phyloP scores from a whole-genome alignment of 306 rosid species.

The Lathyrus oleraceus region DNA sequence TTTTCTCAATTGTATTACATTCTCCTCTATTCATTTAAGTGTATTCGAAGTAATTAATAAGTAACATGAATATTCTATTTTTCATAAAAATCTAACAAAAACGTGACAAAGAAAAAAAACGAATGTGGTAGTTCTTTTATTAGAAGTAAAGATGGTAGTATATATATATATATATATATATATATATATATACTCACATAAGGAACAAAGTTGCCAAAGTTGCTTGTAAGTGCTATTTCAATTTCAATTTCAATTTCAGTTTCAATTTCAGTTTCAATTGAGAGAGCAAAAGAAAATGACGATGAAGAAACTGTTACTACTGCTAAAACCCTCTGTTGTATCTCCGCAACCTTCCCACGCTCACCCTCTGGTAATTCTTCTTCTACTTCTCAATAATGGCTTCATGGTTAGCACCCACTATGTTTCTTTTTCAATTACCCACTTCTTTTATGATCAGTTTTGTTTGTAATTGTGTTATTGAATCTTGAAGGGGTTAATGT shows the following conservation, averaged over 20 bases:
- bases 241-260: neutral
- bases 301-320: slow-evolving; percentile 55
- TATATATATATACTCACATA: too few species aligned
- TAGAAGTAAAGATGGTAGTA: too few species aligned
- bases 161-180: too few species aligned
- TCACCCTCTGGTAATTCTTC: slow-evolving; percentile 57
- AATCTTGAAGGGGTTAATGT: neutral
- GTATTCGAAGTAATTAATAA: too few species aligned
- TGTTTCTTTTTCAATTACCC: neutral
- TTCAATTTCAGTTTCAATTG: neutral
- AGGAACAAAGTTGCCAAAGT: too few species aligned
- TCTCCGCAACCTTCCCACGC: slow-evolving; percentile 54
- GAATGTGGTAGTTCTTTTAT: too few species aligned
- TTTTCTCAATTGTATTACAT: too few species aligned
- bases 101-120: too few species aligned
- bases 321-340: slow-evolving; percentile 59
- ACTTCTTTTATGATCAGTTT: neutral
- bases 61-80: too few species aligned
- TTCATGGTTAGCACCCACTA: neutral
- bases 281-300: slow-evolving; percentile 40
- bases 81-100: too few species aligned
- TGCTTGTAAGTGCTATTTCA: too few species aligned
- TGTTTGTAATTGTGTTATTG: slow-evolving; percentile 1
- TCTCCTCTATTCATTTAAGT: too few species aligned
- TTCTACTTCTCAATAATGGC: slow-evolving; percentile 15